Conservation (phyloP, 2,329 filamentous ascomycete species). For the Falciphora oryzae region DNA sequence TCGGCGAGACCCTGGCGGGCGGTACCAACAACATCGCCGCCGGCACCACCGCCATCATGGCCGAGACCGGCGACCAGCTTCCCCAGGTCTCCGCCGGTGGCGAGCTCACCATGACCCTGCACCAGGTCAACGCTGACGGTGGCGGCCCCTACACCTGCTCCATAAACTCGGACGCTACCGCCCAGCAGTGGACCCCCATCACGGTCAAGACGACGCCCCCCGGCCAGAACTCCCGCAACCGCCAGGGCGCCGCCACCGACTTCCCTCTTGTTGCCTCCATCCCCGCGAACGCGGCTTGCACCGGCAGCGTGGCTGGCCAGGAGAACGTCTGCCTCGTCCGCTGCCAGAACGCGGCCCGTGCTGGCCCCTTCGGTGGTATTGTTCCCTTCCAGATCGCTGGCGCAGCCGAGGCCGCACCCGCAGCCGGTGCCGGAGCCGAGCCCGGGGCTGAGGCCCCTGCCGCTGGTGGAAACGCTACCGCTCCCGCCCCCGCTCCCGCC, state of each 20-base stretch:
- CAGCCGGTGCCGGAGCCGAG: no score
- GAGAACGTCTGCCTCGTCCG: conserved; percentile 56
- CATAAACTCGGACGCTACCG: conserved; percentile 56
- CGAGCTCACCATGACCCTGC: conserved; percentile 54
- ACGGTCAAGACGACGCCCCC: conserved; percentile 48
- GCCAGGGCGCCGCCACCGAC: conserved; percentile 3
- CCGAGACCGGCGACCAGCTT: conserved; percentile 47
- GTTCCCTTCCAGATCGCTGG: conserved; percentile 25
- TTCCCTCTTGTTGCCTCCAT: conserved; percentile 47
- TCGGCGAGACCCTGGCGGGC: conserved; percentile 52
- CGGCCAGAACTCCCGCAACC: conserved; percentile 4
- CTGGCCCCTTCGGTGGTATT: conserved; percentile 53
- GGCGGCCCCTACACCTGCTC: conserved; percentile 57
- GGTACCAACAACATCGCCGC: conserved; percentile 52
- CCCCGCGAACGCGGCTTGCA: conserved; percentile 49
- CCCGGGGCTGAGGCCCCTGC: not conserved
- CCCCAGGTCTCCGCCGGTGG: conserved; percentile 56
- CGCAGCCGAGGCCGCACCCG: not conserved
- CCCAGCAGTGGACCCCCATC: conserved; percentile 44
- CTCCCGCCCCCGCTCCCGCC: not conserved
- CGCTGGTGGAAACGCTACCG: conserved; percentile 2
- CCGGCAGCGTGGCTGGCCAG: conserved; percentile 53
- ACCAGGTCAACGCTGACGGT: conserved; percentile 63
- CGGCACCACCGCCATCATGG: conserved; percentile 52
- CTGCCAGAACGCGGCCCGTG: conserved; percentile 54